Base-by-base conservation (phyloP, 2,329 filamentous ascomycete species). In the Cladophialophora psammophila region DNA sequence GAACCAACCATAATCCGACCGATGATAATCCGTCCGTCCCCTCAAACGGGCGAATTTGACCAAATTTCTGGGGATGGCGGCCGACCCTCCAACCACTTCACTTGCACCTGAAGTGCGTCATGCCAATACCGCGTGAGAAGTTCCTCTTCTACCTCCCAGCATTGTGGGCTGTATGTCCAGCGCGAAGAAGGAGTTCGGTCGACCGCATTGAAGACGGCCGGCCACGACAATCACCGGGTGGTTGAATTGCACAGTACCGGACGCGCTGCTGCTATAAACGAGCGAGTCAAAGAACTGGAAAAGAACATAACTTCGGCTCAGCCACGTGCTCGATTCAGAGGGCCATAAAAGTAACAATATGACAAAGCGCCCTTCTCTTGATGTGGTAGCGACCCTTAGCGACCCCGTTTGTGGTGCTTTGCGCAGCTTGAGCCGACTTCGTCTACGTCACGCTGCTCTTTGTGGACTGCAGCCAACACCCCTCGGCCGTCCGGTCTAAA, bases 1-100 rank as follows among this genome's bases (percentile, higher is more conserved):
- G 9, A 9, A 35, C 54, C 54, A 56, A 56, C 32, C 20, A 56
- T 56, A 56, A 56, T 56, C 20, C 54, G 32, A 56, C 54, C 54
- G 54, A 56, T 56, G 32, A 36, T 36, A 15, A 9, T 31, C 32
- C 54, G 36, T 31, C n/a, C n/a, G n/a, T n/a, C n/a, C n/a, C 54
- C 36, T 35, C 36, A 31, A 36, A 20, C 54, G 54, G 54, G 54
- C 54, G 54, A 56, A 56, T 38, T 31, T 56, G 3, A 18, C 18
- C 54, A 56, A 3, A 56, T 35, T 32, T 36, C 54, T 36, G 54
- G 32, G 54, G 9, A 35, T 56, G 20, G 54, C 36, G 31, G 20
- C 54, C 18, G 32, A 20, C 50, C 13, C n/a, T 54, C 50, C 13
- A 4, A 13, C 54, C 31, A 56, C 32, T 35, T 31, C 54, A 56